Evolutionary conservation across 805 yeast species (phyloP), one percentile per base, ranked within the genome.

Genomic region (Metschnikowia amazonensis): DNA sequence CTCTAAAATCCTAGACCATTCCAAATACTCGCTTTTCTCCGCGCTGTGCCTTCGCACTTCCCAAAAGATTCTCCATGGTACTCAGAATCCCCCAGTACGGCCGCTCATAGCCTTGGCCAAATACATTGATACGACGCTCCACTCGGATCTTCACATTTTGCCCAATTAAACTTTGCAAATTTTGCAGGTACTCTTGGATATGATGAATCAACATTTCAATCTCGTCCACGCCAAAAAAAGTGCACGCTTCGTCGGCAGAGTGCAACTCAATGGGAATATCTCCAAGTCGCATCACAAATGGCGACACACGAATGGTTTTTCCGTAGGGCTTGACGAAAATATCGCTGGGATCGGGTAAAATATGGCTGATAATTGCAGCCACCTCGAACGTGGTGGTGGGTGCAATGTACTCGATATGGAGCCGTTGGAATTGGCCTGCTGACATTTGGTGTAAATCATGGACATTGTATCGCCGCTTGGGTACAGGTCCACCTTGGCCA

Each of bases 251-350:
- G 5, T 27, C 39, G 18, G 47, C 50, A 2, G 45, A 29, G n/a
- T 42, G 39, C 14, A 48, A 27, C 38, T 53, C 55, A 10, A 47
- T 39, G 3, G 30, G 17, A 14, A 39, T 16, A 13, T 38, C 28
- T 16, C 24, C 36, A 23, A 52, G 31, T 4, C 37, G 23, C 25
- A 55, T 17, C 3, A 31, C 14, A 17, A 55, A 44, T 14, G 47
- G 50, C 16, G 53, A 38, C 10, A 52, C 40, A 13, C 51, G 48
- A 24, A 55, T 37, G 8, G 58, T 55, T 23, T 52, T 51, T 17
- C 44, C 43, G 24, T 40, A 51, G 2, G 56, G 51, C 37, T 48
- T 53, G 24, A 51, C 47, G 21, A 53, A 50, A 4, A 55, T 17
- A 36, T 49, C 27, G 11, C 36, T 37, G 11, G 50, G 45, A 2